phyloP scores from a whole-genome alignment of 2,329 filamentous ascomycete genomes.

The Aspergillus sp. region DNA sequence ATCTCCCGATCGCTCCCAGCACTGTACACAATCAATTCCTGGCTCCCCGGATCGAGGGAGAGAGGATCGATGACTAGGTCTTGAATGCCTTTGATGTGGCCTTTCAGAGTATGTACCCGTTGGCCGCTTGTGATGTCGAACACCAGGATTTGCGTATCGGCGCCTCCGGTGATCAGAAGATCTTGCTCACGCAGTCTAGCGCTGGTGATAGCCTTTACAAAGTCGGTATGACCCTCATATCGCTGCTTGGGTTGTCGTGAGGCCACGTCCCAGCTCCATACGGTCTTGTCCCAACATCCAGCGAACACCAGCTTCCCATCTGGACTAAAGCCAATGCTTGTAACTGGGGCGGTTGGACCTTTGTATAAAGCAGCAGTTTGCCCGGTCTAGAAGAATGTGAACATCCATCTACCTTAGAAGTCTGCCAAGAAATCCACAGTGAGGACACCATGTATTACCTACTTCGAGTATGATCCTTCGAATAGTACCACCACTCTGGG shows the following conservation, averaged over 20 bases:
- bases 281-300: conserved; percentile 86
- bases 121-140: conserved; percentile 66
- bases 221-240: conserved; percentile 75
- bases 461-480: conserved; percentile 69
- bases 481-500: conserved; percentile 77
- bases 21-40: conserved; percentile 57
- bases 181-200: conserved; percentile 54
- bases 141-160: conserved; percentile 72
- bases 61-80: conserved; percentile 67
- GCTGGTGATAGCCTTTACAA: conserved; percentile 73
- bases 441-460: conserved; percentile 35
- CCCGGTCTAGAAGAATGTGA: conserved; percentile 28
- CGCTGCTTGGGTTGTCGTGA: conserved; percentile 48
- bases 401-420: too few species aligned
- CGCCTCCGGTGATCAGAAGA: conserved; percentile 63
- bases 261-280: conserved; percentile 74
- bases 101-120: conserved; percentile 68
- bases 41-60: conserved; percentile 36
- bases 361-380: conserved; percentile 49
- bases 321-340: conserved; percentile 60
- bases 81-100: conserved; percentile 69
- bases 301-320: conserved; percentile 61
- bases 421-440: conserved; percentile 7
- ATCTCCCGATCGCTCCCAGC: conserved; percentile 75
- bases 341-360: conserved; percentile 72